Conservation (phyloP, 2,329 filamentous ascomycete genomes). For the Neobulgaria alba region DNA sequence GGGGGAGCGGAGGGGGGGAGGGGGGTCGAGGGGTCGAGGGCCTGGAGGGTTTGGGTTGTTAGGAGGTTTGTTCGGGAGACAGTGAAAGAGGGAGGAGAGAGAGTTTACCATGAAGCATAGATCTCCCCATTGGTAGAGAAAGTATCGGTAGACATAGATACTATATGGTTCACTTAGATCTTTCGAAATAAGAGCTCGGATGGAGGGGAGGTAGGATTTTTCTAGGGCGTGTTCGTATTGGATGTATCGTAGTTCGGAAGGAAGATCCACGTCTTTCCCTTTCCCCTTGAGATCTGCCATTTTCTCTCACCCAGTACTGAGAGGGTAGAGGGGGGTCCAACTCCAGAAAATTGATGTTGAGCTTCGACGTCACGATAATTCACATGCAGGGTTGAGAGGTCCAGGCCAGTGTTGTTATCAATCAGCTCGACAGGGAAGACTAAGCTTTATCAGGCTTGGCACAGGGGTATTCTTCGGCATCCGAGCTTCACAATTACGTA, state of each 20-base stretch:
- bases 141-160: constrained; percentile 98
- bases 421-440: neutral
- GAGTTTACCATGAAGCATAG: constrained; percentile 34
- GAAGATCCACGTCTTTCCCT: constrained; percentile 22
- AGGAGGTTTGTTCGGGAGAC: neutral
- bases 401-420: too few relatives aligned
- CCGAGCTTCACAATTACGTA: too few relatives aligned
- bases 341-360: too few relatives aligned
- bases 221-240: constrained; percentile 56
- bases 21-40: constrained; percentile 48
- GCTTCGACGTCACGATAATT: too few relatives aligned
- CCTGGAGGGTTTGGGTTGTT: constrained; percentile 36
- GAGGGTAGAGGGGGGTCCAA: too few relatives aligned
- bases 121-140: constrained; percentile 94
- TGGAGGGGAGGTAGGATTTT: constrained; percentile 65
- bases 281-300: neutral
- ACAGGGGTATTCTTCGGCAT: neutral
- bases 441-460: neutral
- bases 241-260: constrained; percentile 46
- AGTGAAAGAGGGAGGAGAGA: neutral
- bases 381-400: neutral
- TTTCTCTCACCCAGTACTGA: too few relatives aligned
- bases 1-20: too few relatives aligned
- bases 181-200: constrained; percentile 87
- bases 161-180: constrained; percentile 97